Conservation (phyloP, 495 filamentous ascomycete genomes). For the Massariosphaeria phaeospora region DNA sequence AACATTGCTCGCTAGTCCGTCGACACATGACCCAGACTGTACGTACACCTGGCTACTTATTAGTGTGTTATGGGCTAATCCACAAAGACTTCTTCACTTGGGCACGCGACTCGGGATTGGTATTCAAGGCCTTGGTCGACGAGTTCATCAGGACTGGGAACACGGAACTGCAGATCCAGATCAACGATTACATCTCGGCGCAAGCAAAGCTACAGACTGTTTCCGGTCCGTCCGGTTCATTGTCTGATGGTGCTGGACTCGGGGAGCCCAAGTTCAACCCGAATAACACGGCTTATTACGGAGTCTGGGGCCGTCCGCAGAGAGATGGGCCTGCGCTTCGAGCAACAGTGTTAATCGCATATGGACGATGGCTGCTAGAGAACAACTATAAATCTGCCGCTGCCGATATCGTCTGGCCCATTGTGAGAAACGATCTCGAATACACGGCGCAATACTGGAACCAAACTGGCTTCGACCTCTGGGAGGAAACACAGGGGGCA, state of each 20-base stretch:
- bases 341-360: slow-evolving; percentile 53
- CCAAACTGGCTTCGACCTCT: slow-evolving; percentile 63
- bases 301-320: slow-evolving; percentile 65
- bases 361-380: slow-evolving; percentile 43
- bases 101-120: slow-evolving; percentile 66
- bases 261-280: slow-evolving; percentile 61
- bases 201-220: slow-evolving; percentile 60
- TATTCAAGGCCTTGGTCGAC: slow-evolving; percentile 58
- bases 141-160: slow-evolving; percentile 51
- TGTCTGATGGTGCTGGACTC: slow-evolving; percentile 44
- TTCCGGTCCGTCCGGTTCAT: slow-evolving; percentile 54
- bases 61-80: no score
- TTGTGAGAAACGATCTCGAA: slow-evolving; percentile 63
- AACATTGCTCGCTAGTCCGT: slow-evolving; percentile 21
- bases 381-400: slow-evolving; percentile 48
- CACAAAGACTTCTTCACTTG: slow-evolving; percentile 58
- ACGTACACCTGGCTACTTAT: background rate
- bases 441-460: slow-evolving; percentile 71
- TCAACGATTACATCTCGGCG: slow-evolving; percentile 53
- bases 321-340: slow-evolving; percentile 65
- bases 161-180: slow-evolving; percentile 47
- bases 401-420: slow-evolving; percentile 51
- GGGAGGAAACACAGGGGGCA: slow-evolving; percentile 62
- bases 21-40: slow-evolving; percentile 22
- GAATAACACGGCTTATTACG: slow-evolving; percentile 56